These are phyloP conservation scores for Chlorokybus atmophyticus DNA, from an alignment of 139 green algal species.

Conservation along the genomic window DNA sequence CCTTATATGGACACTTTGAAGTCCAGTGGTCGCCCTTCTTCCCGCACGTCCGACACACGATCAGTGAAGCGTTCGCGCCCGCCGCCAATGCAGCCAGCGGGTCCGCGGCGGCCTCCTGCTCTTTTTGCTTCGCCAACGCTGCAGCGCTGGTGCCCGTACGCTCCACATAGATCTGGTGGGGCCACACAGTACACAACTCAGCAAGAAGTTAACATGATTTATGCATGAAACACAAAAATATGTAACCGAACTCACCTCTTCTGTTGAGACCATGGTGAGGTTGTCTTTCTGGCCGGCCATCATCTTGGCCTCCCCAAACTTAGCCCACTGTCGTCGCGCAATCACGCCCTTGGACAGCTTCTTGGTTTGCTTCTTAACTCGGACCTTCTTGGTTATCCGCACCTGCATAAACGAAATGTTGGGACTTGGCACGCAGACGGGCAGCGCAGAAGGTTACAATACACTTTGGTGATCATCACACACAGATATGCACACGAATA, in stretches of 20 bases:
- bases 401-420: no score
- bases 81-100: slow-evolving; percentile 48
- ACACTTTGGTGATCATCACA: no score
- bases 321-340: slow-evolving; percentile 58
- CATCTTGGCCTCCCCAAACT: slow-evolving; percentile 65
- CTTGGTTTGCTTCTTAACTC: slow-evolving; percentile 56
- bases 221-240: no score
- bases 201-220: no score
- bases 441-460: no score
- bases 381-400: slow-evolving; percentile 73
- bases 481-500: no score
- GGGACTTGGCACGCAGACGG: no score
- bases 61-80: slow-evolving; percentile 27
- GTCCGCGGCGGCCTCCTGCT: slow-evolving; percentile 74
- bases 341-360: slow-evolving; percentile 54
- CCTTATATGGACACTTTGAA: slow-evolving; percentile 43
- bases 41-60: slow-evolving; percentile 40
- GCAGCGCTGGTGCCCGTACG: no score
- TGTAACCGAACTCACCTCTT: slow-evolving; percentile 92
- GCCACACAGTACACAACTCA: no score
- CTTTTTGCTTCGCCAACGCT: slow-evolving; percentile 24
- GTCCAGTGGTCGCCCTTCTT: slow-evolving; percentile 63
- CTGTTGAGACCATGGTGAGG: slow-evolving; percentile 46
- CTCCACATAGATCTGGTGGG: no score
- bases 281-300: slow-evolving; percentile 35